Conservation (phyloP, 1,139 yeast species). For the Taiozyma onychis region DNA sequence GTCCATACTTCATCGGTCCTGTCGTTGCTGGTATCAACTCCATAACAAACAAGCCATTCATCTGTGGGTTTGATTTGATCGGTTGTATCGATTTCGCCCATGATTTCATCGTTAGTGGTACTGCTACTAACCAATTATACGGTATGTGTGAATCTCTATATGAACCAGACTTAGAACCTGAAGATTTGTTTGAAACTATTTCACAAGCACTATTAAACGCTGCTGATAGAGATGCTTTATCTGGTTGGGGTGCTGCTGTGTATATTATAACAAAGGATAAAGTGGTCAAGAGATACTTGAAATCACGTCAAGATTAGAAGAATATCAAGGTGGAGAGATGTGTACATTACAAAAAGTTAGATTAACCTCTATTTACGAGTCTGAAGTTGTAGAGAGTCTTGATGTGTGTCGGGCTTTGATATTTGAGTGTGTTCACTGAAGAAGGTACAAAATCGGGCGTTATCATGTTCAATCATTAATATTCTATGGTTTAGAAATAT, state of each 20-base stretch:
- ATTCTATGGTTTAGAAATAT: background rate
- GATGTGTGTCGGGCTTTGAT: background rate
- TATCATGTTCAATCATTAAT: background rate
- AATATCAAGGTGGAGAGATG: background rate
- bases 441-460: too few species aligned
- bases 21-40: conserved; percentile 92
- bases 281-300: conserved; percentile 79
- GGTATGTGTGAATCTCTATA: conserved; percentile 99
- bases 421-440: too few species aligned
- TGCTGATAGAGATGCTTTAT: conserved; percentile 93
- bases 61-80: conserved; percentile 93
- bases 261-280: conserved; percentile 90
- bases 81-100: conserved; percentile 95
- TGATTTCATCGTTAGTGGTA: conserved; percentile 96
- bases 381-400: background rate
- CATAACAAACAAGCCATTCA: conserved; percentile 76
- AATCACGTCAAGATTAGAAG: conserved; percentile 81
- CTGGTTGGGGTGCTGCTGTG: conserved; percentile 99
- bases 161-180: conserved; percentile 91
- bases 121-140: conserved; percentile 90
- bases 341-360: background rate
- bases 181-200: conserved; percentile 92
- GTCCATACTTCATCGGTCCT: conserved; percentile 96
- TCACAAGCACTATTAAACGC: conserved; percentile 93
- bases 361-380: conserved; percentile 1